Percentiles rank a stretch among this genome's conserved stretches.
Evolutionary conservation across 257 asterid species (phyloP).

Genomic region (Nicotiana sylvestris): DNA sequence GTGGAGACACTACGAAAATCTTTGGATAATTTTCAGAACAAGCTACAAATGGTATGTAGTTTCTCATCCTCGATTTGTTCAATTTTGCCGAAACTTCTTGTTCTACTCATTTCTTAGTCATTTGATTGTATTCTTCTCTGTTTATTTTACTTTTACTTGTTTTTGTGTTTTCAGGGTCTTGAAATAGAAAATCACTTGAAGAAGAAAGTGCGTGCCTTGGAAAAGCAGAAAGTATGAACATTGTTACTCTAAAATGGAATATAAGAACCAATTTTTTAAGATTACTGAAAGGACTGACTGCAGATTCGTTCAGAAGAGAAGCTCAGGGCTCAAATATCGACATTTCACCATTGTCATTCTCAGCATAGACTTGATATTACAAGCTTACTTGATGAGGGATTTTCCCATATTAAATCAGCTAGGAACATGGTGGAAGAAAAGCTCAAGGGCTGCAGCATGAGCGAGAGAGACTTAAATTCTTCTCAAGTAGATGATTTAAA

Average conservation of each 20-base stretch:
- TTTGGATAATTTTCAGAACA: slow-evolving; percentile 61
- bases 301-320: slow-evolving; percentile 56
- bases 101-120: slow-evolving; percentile 7
- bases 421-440: slow-evolving; percentile 50
- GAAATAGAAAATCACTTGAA: slow-evolving; percentile 85
- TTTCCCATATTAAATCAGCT: slow-evolving; percentile 58
- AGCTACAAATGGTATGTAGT: slow-evolving; percentile 61
- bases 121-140: background rate
- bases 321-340: slow-evolving; percentile 51
- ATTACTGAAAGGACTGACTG: slow-evolving; percentile 20
- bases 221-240: slow-evolving; percentile 63
- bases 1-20: slow-evolving; percentile 56
- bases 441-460: slow-evolving; percentile 45
- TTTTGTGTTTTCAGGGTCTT: slow-evolving; percentile 60
- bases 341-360: slow-evolving; percentile 45
- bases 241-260: slow-evolving; percentile 10
- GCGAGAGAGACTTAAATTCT: slow-evolving; percentile 33
- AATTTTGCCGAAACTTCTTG: background rate
- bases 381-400: slow-evolving; percentile 66
- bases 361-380: slow-evolving; percentile 43
- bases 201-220: slow-evolving; percentile 54
- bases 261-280: slow-evolving; percentile 2
- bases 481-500: slow-evolving; percentile 34
- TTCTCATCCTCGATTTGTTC: background rate
- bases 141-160: slow-evolving; percentile 10